Base-by-base conservation (phyloP, 129 eudicot species). In the Glebionis coronaria region DNA sequence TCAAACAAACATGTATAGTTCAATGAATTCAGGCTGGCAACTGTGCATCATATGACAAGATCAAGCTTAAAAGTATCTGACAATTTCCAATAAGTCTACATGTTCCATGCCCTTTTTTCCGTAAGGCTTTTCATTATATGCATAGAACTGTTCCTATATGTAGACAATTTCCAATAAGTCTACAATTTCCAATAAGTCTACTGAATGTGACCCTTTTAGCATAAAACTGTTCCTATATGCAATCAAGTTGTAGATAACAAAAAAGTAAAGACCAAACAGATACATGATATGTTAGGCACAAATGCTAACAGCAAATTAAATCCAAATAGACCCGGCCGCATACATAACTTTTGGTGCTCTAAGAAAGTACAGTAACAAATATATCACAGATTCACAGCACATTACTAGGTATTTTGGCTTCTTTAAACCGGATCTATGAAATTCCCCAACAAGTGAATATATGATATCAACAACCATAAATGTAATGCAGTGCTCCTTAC, bases 291-390 rank as follows among this genome's bases (percentile, higher is more conserved):
- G 18, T 14, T 11, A 46, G 12, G 49, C 40, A 60, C 20, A 20
- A 1, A 47, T 71, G 44, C 31, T 14, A 68, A 56, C 73, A 68
- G n/a, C 49, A 68, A 65, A 65, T 13, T n/a, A 68, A 35, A 23
- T 53, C 31, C 7, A 31, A 12, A 31, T 67, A 52, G 3, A 38
- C 23, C n/a, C n/a, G n/a, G 20, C 62, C n/a, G n/a, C 25, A 64
- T 9, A 56, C 25, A 27, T 35, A 42, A 56, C 5, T 57, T 21
- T 70, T 13, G 3, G 21, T 27, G 25, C 12, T 4, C 27, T 5
- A 70, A 56, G 45, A 44, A 44, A 44, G 9, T 66, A 16, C 15
- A 10, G 8, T 4, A 45, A 21, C 27, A 12, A 45, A 45, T 57
- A 56, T 44, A 58, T 12, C 16, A 46, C 67, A 57, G 27, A 25